Conservation (phyloP, 2,329 filamentous ascomycete species). For the Rhynchosporium agropyri region DNA sequence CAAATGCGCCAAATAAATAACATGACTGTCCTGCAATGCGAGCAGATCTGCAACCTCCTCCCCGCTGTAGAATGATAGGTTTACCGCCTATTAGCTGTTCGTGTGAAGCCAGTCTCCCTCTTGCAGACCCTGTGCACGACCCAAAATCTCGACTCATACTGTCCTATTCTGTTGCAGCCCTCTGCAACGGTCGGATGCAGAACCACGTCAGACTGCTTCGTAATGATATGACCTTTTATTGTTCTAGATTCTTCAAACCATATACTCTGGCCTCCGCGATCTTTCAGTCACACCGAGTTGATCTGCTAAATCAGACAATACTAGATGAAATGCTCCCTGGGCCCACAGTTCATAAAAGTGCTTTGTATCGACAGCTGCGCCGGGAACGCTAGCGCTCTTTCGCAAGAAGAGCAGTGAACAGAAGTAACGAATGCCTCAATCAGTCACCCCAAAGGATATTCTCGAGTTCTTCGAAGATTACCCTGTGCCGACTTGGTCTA, state of each 20-base stretch:
- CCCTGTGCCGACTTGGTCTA: slow-evolving; percentile 1
- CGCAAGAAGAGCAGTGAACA: not conserved
- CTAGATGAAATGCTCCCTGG: not conserved
- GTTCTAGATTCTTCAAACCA: not conserved
- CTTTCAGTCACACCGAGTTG: not conserved
- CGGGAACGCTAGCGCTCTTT: not conserved
- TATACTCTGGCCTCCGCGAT: not conserved
- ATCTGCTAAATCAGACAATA: not conserved
- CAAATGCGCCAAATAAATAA: slow-evolving; percentile 15
- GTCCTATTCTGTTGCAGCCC: slow-evolving; percentile 4
- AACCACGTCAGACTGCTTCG: slow-evolving; percentile 48
- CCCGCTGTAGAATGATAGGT: slow-evolving; percentile 11
- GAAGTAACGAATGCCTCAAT: not conserved
- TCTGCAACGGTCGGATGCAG: slow-evolving; percentile 40
- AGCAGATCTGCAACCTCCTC: slow-evolving; percentile 3
- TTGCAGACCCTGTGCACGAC: slow-evolving; percentile 8
- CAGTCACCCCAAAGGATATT: not conserved
- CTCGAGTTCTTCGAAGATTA: not conserved
- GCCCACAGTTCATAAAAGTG: not conserved
- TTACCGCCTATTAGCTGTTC: not conserved
- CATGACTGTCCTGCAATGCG: slow-evolving; percentile 17
- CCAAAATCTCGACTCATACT: slow-evolving; percentile 5
- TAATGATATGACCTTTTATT: slow-evolving; percentile 20
- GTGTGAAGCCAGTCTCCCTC: slow-evolving; percentile 5
- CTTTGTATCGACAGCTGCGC: not conserved